Conservation (phyloP, 2,329 filamentous ascomycete genomes). For the Ophiostoma sp. region DNA sequence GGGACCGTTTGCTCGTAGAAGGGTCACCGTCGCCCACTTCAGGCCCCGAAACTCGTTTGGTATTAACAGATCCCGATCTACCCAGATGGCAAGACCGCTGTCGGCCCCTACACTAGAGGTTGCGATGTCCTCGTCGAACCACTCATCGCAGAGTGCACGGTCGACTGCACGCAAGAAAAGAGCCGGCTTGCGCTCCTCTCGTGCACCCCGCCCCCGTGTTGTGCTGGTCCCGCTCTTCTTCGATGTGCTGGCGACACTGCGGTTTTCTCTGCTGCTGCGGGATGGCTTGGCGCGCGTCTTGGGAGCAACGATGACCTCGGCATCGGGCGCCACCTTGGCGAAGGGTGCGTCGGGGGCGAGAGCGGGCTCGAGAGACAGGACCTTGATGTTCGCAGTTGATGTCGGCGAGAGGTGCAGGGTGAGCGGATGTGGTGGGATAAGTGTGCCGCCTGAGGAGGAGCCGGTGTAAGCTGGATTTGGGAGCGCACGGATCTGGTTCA, state of each 20-base stretch:
- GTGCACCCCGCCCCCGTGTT: conserved; percentile 40
- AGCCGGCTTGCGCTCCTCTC: conserved; percentile 61
- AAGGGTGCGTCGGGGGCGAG: conserved; percentile 66
- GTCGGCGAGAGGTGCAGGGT: conserved; percentile 92
- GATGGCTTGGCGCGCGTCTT: conserved; percentile 72
- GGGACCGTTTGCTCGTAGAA: conserved; percentile 75
- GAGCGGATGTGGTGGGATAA: conserved; percentile 59
- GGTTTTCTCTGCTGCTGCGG: conserved; percentile 63
- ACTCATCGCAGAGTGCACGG: conserved; percentile 61
- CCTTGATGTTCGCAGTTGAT: conserved; percentile 84
- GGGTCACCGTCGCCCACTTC: conserved; percentile 73
- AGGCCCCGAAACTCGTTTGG: conserved; percentile 68
- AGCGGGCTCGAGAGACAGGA: conserved; percentile 75
- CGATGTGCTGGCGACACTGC: conserved; percentile 74
- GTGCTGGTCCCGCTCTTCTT: conserved; percentile 75
- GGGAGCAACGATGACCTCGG: conserved; percentile 94
- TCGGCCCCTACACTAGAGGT: conserved; percentile 24
- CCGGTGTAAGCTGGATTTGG: conserved; percentile 68
- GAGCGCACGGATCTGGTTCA: conserved; percentile 86
- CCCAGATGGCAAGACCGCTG: conserved; percentile 68
- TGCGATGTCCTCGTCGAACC: conserved; percentile 64
- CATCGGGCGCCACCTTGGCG: conserved; percentile 86
- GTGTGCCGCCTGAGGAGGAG: conserved; percentile 45
- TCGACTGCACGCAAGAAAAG: conserved; percentile 80
- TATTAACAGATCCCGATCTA: conserved; percentile 70